Evolutionary conservation across 1,284 basidiomycete species (phyloP).

Genomic region (Thecaphora thlaspeos): DNA sequence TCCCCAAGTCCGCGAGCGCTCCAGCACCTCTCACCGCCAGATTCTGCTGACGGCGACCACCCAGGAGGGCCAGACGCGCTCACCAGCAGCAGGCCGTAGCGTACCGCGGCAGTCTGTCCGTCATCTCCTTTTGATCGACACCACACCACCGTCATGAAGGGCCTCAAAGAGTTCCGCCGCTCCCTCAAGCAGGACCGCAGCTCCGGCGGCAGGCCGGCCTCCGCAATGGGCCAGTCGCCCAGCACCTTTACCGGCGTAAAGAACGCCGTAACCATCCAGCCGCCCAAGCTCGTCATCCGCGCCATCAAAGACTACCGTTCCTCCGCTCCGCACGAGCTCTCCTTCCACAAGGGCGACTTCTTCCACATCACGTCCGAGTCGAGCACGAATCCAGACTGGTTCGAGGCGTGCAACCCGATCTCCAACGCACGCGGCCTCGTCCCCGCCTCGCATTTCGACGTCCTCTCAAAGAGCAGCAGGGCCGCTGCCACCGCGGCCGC

Average conservation of each 20-base stretch:
- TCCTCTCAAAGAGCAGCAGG: conserved; percentile 45
- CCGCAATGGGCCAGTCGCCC: conserved; percentile 9
- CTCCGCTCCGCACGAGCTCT: conserved; percentile 78
- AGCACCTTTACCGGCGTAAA: conserved; percentile 38
- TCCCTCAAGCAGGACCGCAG: conserved; percentile 51
- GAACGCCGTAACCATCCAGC: conserved; percentile 57
- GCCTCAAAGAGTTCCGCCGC: conserved; percentile 51
- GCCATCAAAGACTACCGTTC: conserved; percentile 73
- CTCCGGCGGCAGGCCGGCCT: conserved; percentile 33
- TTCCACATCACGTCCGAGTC: conserved; percentile 87
- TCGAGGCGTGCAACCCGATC: conserved; percentile 69
- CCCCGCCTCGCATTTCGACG: conserved; percentile 77
- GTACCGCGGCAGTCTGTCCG: too few relatives aligned
- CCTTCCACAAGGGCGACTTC: conserved; percentile 92
- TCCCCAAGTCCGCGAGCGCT: too few relatives aligned
- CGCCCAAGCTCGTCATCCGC: conserved; percentile 93
- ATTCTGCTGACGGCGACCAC: too few relatives aligned
- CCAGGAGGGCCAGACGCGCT: too few relatives aligned
- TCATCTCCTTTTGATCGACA: too few relatives aligned
- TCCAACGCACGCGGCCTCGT: conserved; percentile 88
- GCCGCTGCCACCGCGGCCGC: conserved; percentile 18
- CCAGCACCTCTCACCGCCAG: too few relatives aligned
- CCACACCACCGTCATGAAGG: too few relatives aligned
- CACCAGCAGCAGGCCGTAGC: too few relatives aligned
- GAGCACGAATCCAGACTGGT: conserved; percentile 56